These are phyloP conservation scores for Tagetes patula DNA, from an alignment of 129 eudicot genomes.

Conservation along the genomic window DNA sequence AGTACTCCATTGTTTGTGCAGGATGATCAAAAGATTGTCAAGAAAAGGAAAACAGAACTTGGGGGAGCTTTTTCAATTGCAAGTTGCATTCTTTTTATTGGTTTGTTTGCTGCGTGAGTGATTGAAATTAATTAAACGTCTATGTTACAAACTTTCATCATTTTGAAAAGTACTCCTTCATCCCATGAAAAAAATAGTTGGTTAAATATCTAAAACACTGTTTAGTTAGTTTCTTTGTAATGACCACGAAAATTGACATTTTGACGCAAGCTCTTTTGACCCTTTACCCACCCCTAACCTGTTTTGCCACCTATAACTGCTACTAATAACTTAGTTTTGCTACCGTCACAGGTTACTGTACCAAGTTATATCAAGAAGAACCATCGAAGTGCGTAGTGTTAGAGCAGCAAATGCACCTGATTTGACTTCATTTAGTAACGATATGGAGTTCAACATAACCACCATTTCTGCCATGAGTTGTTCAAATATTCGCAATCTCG, in stretches of 20 bases:
- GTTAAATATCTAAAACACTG: background rate
- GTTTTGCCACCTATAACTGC: constrained; percentile 1
- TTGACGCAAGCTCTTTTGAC: background rate
- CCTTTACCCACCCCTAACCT: background rate
- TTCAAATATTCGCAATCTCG: constrained; percentile 64
- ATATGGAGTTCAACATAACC: constrained; percentile 81
- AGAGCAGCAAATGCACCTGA: constrained; percentile 83
- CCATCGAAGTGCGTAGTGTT: constrained; percentile 73
- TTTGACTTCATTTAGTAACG: constrained; percentile 57
- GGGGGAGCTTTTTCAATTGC: constrained; percentile 93
- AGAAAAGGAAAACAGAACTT: constrained; percentile 90
- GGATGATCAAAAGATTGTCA: constrained; percentile 81
- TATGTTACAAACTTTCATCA: constrained; percentile 14
- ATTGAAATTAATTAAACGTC: background rate
- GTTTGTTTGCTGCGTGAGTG: constrained; percentile 86
- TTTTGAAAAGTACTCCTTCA: constrained; percentile 14
- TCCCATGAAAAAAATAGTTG: background rate
- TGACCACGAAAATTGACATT: background rate
- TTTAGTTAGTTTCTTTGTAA: background rate
- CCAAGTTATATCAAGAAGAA: constrained; percentile 69
- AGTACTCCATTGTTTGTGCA: constrained; percentile 26
- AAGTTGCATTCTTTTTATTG: constrained; percentile 90
- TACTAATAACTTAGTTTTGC: constrained; percentile 9
- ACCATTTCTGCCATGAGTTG: constrained; percentile 81
- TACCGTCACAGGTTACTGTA: constrained; percentile 64